Conservation (phyloP, 441 rosid genomes). For the Pelargonium cotyledonis region DNA sequence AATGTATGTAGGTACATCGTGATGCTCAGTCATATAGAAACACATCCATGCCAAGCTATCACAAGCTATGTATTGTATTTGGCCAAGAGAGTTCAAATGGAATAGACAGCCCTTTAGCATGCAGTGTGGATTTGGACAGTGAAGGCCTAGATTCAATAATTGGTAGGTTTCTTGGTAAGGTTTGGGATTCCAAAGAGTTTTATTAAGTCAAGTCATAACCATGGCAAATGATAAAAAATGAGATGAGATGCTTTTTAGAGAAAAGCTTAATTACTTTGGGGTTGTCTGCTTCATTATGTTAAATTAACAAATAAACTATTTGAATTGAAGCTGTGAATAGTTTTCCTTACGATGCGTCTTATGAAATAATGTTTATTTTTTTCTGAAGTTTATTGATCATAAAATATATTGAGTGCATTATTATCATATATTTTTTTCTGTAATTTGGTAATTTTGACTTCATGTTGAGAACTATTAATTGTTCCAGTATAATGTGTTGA, state of each 20-base stretch:
- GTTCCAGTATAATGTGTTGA: neutral
- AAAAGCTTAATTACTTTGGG: neutral
- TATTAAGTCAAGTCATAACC: slow-evolving; percentile 1
- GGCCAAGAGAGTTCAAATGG: slow-evolving; percentile 36
- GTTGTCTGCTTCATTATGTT: slow-evolving; percentile 7
- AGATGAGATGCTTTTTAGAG: neutral
- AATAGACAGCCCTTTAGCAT: slow-evolving; percentile 20
- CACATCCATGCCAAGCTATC: slow-evolving; percentile 35
- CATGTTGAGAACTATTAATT: neutral
- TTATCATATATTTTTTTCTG: neutral
- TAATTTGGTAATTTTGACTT: neutral
- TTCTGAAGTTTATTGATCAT: neutral
- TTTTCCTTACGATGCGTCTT: neutral
- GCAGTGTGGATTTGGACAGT: slow-evolving; percentile 18
- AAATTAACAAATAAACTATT: neutral
- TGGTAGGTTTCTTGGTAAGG: slow-evolving; percentile 30
- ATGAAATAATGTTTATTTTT: neutral
- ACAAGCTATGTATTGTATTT: slow-evolving; percentile 42
- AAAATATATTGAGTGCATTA: neutral
- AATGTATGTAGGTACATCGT: slow-evolving; percentile 35
- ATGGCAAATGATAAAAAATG: neutral
- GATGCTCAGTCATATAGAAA: slow-evolving; percentile 32
- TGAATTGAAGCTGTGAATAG: neutral
- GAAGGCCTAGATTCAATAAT: slow-evolving; percentile 21
- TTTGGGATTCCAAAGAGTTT: slow-evolving; percentile 9